Conservation (phyloP, 2,329 filamentous ascomycete genomes). For the Chaetomium sp. region DNA sequence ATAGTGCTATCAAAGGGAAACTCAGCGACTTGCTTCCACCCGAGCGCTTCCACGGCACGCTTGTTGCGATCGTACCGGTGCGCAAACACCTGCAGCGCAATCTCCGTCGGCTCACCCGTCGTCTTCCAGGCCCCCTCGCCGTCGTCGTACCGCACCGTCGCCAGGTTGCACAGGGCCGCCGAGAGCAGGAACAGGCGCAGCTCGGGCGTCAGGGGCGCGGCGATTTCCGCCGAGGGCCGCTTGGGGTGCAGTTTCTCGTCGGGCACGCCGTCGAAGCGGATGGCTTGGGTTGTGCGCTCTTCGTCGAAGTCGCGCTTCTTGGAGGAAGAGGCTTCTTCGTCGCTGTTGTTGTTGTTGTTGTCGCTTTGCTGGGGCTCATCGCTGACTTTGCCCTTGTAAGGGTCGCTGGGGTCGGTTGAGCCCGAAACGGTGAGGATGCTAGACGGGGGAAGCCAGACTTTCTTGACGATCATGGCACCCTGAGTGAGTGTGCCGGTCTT, state of each 20-base stretch:
- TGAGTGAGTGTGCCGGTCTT: slow-evolving; percentile 66
- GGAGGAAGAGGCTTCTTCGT: no score
- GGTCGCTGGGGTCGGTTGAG: slow-evolving; percentile 55
- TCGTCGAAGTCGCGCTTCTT: slow-evolving; percentile 49
- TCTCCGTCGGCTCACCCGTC: slow-evolving; percentile 66
- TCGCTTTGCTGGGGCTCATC: slow-evolving; percentile 22
- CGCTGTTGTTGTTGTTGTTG: not conserved
- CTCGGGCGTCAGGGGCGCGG: slow-evolving; percentile 41
- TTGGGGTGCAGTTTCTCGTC: slow-evolving; percentile 43
- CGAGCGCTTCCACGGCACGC: slow-evolving; percentile 42
- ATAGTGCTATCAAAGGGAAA: slow-evolving; percentile 74
- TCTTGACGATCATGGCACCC: slow-evolving; percentile 63
- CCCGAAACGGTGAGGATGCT: slow-evolving; percentile 55
- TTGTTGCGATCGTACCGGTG: slow-evolving; percentile 59
- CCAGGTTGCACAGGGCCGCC: slow-evolving; percentile 58
- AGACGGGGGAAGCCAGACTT: slow-evolving; percentile 56
- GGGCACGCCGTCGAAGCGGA: slow-evolving; percentile 55
- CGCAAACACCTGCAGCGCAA: slow-evolving; percentile 69
- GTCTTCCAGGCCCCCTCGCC: slow-evolving; percentile 57
- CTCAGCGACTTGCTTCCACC: slow-evolving; percentile 61
- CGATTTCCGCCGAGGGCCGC: slow-evolving; percentile 31
- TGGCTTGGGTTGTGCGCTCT: slow-evolving; percentile 52
- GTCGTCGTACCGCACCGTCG: slow-evolving; percentile 51
- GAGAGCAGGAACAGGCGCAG: slow-evolving; percentile 47
- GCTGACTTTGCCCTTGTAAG: slow-evolving; percentile 49